Evolutionary conservation across 2,329 filamentous ascomycete genomes (phyloP), one percentile per base, ranked within the genome.

Genomic region (Dryadomyces quercivorus): DNA sequence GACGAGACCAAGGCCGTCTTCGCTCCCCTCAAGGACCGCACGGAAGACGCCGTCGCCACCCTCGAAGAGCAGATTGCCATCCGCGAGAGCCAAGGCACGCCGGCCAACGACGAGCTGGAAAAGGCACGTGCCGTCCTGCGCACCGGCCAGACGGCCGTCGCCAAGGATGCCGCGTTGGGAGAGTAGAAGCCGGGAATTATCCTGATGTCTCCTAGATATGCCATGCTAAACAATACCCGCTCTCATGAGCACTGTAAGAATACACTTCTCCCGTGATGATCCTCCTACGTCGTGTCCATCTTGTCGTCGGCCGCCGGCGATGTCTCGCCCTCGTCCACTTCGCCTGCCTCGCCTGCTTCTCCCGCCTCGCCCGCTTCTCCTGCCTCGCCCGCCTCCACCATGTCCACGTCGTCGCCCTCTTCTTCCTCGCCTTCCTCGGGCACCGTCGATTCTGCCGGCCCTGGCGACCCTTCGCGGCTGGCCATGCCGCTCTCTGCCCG

Each of bases 1-100:
- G 82, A 90, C 60, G 88, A 98, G 72, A 97, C 93, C 9, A 86
- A 86, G 66, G 86, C 83, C 55, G 81, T 97, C 31, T 86, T 97
- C 62, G 84, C 77, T 2, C 81, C 81, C 1, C 71, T 97, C 60
- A 79, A 78, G 62, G 67, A 80, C 64, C 85, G 88, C 64, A 89
- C 96, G 61, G 70, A 69, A 48, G 81, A 85, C 55, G 85, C 89
- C 1, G 72, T 91, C 44, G 74, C 78, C 55, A 88, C 84, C 65
- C 74, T 96, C 50, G 82, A 94, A 70, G 79, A 85, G 61, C 77
- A 88, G 67, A 74, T 96, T 62, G 87, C 90, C 61, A 72, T 79
- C n/a, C 70, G 70, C 31, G 80, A 75, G 61, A 71, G 73, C 59
- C 71, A 70, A 54, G 26, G 47, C 13, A 71, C 65, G 1, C 64